These are phyloP conservation scores for Plantago lanceolata DNA, from an alignment of 305 asterid species.

Conservation along the genomic window DNA sequence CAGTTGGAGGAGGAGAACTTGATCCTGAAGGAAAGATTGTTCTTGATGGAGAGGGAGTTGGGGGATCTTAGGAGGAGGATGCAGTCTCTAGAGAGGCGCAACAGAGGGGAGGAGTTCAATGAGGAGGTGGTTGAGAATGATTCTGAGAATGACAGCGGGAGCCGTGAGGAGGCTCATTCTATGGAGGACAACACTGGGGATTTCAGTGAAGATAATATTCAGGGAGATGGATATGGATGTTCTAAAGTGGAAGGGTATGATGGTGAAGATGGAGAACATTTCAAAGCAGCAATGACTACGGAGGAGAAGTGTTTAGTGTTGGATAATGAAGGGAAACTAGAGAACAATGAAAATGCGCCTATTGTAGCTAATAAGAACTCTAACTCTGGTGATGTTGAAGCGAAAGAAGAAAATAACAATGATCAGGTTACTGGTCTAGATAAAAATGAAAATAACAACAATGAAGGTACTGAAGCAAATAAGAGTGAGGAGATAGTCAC, in stretches of 20 bases:
- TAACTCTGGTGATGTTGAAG: conserved; percentile 16
- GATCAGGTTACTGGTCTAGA: conserved; percentile 17
- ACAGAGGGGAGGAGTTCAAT: conserved; percentile 37
- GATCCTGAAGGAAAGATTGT: conserved; percentile 76
- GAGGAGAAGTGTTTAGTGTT: conserved; percentile 15
- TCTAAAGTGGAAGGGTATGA: conserved; percentile 21
- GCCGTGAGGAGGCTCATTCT: conserved; percentile 53
- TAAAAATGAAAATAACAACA: conserved; percentile 17
- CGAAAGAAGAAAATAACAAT: conserved; percentile 15
- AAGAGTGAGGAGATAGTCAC: conserved; percentile 15
- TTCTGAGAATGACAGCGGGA: conserved; percentile 59
- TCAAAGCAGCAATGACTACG: conserved; percentile 17
- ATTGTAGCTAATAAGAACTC: conserved; percentile 19
- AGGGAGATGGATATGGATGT: conserved; percentile 27
- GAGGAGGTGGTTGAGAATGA: conserved; percentile 65
- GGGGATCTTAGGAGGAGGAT: conserved; percentile 72
- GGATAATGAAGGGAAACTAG: conserved; percentile 20
- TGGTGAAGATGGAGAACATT: conserved; percentile 20
- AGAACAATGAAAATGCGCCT: conserved; percentile 19
- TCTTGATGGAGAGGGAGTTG: conserved; percentile 78
- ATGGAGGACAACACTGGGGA: conserved; percentile 49
- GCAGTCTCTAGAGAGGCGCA: conserved; percentile 49
- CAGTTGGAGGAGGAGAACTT: conserved; percentile 78
- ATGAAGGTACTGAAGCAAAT: conserved; percentile 9
- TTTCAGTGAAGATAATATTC: conserved; percentile 31